Conservation (phyloP, 495 filamentous ascomycete genomes). For the Cudoniella acicularis region DNA sequence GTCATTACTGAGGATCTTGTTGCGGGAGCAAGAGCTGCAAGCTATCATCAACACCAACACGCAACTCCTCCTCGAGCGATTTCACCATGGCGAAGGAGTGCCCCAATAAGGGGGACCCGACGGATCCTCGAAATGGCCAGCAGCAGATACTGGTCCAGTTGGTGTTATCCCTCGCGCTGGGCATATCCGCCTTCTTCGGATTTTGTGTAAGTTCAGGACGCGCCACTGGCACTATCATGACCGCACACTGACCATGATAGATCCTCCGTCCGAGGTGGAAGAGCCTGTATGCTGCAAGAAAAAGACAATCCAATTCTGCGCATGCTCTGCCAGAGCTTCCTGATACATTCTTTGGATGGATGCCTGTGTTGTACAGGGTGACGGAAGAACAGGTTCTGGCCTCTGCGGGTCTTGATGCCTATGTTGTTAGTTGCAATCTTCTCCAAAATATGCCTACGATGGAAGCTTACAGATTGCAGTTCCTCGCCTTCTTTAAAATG, state of each 20-base stretch:
- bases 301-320: constrained; percentile 62
- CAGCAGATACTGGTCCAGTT: constrained; percentile 46
- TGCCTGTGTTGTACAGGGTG: constrained; percentile 80
- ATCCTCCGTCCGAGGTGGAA: constrained; percentile 89
- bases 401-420: constrained; percentile 92
- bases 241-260: constrained; percentile 29
- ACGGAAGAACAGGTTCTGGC: constrained; percentile 85
- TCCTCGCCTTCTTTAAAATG: constrained; percentile 92
- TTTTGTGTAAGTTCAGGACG: constrained; percentile 48
- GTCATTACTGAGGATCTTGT: neutral
- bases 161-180: constrained; percentile 45
- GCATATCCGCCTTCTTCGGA: constrained; percentile 46
- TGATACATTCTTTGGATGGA: constrained; percentile 89
- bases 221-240: constrained; percentile 11
- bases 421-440: constrained; percentile 59
- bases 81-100: constrained; percentile 16
- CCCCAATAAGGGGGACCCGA: constrained; percentile 9
- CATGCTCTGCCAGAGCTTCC: constrained; percentile 79
- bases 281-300: constrained; percentile 85
- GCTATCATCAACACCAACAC: too few relatives aligned
- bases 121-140: constrained; percentile 16
- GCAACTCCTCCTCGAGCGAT: constrained; percentile 6
- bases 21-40: neutral
- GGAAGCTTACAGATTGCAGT: constrained; percentile 43
- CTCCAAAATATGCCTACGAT: neutral